A percentile compares a stretch with the other conserved stretches of the same genome.
Evolutionary conservation across 139 green algal genomes (phyloP).

Genomic region (Micractinium conductrix): DNA sequence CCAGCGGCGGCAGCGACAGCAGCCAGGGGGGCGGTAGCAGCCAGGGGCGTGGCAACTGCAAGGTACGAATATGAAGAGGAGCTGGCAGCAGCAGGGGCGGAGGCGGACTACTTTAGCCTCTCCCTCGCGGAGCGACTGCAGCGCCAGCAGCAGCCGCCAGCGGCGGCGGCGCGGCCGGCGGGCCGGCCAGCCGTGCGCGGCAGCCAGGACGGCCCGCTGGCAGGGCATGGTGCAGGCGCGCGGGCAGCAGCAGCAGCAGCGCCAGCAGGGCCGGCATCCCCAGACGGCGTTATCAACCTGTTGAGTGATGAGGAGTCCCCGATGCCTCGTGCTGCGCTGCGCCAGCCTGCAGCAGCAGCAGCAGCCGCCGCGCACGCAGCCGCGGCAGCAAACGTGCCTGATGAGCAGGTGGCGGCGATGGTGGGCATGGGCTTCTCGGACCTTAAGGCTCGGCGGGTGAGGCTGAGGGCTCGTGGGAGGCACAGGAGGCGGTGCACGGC

Average conservation of each 20-base stretch:
- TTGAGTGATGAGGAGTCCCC: conserved; percentile 13
- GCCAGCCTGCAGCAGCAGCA: not conserved
- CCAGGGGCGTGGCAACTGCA: not conserved
- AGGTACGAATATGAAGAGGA: not conserved
- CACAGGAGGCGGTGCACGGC: too few relatives aligned
- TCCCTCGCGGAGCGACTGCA: not conserved
- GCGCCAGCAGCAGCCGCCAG: not conserved
- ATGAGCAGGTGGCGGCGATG: conserved; percentile 33
- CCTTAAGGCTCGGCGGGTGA: conserved; percentile 32
- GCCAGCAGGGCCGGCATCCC: not conserved
- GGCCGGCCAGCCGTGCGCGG: not conserved
- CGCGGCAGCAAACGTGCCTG: not conserved
- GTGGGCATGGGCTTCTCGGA: conserved; percentile 39
- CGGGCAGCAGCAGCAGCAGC: too few relatives aligned
- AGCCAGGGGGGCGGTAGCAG: not conserved
- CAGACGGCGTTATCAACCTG: not conserved
- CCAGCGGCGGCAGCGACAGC: not conserved
- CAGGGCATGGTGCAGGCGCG: not conserved
- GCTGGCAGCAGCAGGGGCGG: not conserved
- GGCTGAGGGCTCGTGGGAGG: too few relatives aligned
- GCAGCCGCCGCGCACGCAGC: not conserved
- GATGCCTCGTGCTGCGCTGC: not conserved
- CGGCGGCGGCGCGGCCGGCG: too few relatives aligned
- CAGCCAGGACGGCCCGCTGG: not conserved
- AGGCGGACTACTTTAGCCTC: not conserved